These are phyloP conservation scores for Cajanus cajan DNA, from an alignment of 306 rosid genomes.

Conservation along the genomic window DNA sequence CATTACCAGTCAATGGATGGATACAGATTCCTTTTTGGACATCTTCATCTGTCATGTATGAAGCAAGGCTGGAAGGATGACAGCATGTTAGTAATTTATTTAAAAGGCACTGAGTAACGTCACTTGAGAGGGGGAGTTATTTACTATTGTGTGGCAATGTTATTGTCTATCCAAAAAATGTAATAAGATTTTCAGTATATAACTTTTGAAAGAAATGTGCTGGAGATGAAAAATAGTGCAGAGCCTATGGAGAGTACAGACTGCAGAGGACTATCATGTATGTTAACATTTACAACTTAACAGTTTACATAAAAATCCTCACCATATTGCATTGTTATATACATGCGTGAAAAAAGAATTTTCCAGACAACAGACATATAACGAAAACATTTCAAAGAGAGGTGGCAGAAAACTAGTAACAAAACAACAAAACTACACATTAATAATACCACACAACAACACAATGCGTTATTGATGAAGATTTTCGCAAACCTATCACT, in stretches of 20 bases:
- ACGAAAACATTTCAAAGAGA: conserved; percentile 12
- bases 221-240: not conserved
- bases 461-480: no score
- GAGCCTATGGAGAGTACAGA: not conserved
- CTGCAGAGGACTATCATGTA: not conserved
- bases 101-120: conserved; percentile 5
- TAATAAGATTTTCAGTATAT: conserved; percentile 7
- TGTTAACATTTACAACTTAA: not conserved
- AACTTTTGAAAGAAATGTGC: not conserved
- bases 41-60: conserved; percentile 88
- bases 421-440: no score
- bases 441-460: no score
- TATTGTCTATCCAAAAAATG: not conserved
- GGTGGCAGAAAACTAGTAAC: conserved; percentile 4
- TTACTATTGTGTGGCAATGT: not conserved
- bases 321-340: not conserved
- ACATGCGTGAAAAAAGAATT: not conserved
- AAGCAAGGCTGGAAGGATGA: conserved; percentile 76
- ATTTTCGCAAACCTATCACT: no score
- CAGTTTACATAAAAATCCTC: not conserved
- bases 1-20: conserved; percentile 76
- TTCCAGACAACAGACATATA: not conserved
- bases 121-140: conserved; percentile 7
- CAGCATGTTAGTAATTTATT: conserved; percentile 42
- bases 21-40: conserved; percentile 70